Conservation (phyloP, 1,284 basidiomycete species). For the Coniferiporia sulphurascens region DNA sequence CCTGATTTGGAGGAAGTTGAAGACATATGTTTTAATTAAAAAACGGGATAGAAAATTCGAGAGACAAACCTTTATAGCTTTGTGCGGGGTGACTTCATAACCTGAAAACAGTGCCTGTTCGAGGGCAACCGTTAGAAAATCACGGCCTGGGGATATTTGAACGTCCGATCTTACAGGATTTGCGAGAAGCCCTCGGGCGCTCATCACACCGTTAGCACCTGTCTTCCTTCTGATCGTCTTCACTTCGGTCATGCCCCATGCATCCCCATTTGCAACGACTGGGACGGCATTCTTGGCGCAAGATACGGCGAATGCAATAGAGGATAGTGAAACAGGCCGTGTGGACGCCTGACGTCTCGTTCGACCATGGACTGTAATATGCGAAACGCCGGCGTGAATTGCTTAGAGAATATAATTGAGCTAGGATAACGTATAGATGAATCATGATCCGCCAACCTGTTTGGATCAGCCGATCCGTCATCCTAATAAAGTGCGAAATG, state of each 20-base stretch:
- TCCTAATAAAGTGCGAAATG: slow-evolving; percentile 23
- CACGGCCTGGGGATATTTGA: neutral
- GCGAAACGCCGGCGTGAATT: slow-evolving; percentile 36
- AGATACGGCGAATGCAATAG: slow-evolving; percentile 47
- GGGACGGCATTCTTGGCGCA: slow-evolving; percentile 44
- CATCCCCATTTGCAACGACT: slow-evolving; percentile 51
- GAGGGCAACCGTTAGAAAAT: neutral
- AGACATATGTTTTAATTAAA: too few relatives aligned
- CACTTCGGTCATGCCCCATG: slow-evolving; percentile 45
- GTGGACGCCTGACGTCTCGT: slow-evolving; percentile 48
- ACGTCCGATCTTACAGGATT: slow-evolving; percentile 38
- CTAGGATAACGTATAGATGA: neutral
- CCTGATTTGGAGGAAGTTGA: too few relatives aligned
- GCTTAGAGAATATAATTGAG: slow-evolving; percentile 22
- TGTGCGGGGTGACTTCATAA: slow-evolving; percentile 39
- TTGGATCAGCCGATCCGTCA: slow-evolving; percentile 44
- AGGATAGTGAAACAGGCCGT: slow-evolving; percentile 43
- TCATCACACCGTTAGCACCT: slow-evolving; percentile 51
- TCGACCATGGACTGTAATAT: slow-evolving; percentile 53
- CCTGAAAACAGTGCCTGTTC: slow-evolving; percentile 51
- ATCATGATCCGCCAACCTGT: slow-evolving; percentile 26
- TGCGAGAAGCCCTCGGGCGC: slow-evolving; percentile 50
- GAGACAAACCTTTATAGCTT: slow-evolving; percentile 35
- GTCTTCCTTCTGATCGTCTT: slow-evolving; percentile 36
- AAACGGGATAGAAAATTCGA: too few relatives aligned